Evolutionary conservation across 1,284 basidiomycete species (phyloP).

Genomic region (Austroboletus sp.): DNA sequence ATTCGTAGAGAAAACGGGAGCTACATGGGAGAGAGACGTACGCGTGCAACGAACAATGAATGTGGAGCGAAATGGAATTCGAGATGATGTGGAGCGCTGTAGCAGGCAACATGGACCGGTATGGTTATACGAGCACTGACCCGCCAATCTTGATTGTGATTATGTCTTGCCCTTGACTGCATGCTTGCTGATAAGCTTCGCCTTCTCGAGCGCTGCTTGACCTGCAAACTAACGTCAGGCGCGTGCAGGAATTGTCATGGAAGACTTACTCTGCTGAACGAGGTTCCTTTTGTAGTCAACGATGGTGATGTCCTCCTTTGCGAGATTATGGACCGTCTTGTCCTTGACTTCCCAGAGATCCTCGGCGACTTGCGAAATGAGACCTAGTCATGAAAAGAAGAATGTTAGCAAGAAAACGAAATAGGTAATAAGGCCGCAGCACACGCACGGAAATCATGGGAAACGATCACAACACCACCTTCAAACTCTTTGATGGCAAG

Average conservation of each 20-base stretch:
- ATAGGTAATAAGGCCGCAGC: conserved; percentile 3
- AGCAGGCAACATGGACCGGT: conserved; percentile 5
- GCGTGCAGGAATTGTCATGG: conserved; percentile 13
- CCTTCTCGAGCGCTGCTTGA: conserved; percentile 79
- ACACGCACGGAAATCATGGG: conserved; percentile 86
- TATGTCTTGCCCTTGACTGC: conserved; percentile 56
- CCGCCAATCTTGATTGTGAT: conserved; percentile 12
- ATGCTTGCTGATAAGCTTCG: conserved; percentile 83
- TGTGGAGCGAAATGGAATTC: conserved; percentile 6
- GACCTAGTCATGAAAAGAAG: conserved; percentile 40
- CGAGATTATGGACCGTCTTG: conserved; percentile 88
- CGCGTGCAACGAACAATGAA: conserved; percentile 13
- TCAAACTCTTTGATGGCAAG: conserved; percentile 93
- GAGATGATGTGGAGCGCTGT: conserved; percentile 5
- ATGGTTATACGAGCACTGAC: not conserved
- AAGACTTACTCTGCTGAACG: conserved; percentile 54
- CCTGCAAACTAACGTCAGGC: conserved; percentile 36
- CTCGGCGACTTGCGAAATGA: conserved; percentile 92
- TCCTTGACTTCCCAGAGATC: conserved; percentile 98
- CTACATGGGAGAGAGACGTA: conserved; percentile 13
- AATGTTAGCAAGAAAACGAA: conserved; percentile 13
- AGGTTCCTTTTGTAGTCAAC: conserved; percentile 85
- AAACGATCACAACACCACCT: conserved; percentile 96
- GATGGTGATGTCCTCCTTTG: conserved; percentile 83
- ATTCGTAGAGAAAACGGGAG: conserved; percentile 9